Evolutionary conservation across 768 basidiomycete genomes (phyloP).

Genomic region (Amanita pallidorosea): DNA sequence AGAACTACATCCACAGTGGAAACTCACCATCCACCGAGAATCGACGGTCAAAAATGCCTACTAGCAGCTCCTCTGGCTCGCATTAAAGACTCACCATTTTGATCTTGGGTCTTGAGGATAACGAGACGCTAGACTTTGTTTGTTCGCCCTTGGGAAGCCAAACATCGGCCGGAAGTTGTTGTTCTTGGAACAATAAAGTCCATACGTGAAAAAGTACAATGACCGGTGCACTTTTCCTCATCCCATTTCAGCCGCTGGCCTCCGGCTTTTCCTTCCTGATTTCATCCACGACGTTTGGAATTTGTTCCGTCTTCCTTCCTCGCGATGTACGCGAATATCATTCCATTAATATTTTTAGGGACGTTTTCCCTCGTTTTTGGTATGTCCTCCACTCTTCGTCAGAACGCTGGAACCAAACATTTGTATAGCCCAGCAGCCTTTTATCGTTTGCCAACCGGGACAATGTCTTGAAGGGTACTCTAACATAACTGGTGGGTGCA

Average conservation of each 20-base stretch:
- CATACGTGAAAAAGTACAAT: conserved; percentile 1
- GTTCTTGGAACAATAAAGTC: conserved; percentile 1
- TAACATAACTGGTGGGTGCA: conserved; percentile 51
- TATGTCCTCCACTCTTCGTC: neutral
- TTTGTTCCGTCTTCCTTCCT: neutral
- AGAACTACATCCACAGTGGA: conserved; percentile 21
- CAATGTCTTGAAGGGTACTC: conserved; percentile 79
- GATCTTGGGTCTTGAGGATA: too few relatives aligned
- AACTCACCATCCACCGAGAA: conserved; percentile 45
- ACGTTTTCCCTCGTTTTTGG: neutral
- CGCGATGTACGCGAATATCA: conserved; percentile 8
- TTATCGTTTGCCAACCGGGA: conserved; percentile 76
- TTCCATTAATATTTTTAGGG: conserved; percentile 3
- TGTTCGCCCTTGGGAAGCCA: neutral
- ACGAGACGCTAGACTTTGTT: conserved; percentile 15
- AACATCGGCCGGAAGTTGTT: neutral
- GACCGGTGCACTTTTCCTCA: neutral
- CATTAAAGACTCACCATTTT: conserved; percentile 19
- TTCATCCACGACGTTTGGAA: conserved; percentile 2
- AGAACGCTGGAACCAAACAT: neutral
- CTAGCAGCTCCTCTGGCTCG: conserved; percentile 28
- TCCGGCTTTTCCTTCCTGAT: conserved; percentile 3
- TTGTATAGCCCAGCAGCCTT: conserved; percentile 36
- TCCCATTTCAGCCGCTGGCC: conserved; percentile 2
- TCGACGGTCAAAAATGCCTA: conserved; percentile 14